A percentile compares a stretch with the other conserved stretches of the same genome.
Conservation (phyloP, 2,329 filamentous ascomycete species). For the Pezicula neosporulosa region DNA sequence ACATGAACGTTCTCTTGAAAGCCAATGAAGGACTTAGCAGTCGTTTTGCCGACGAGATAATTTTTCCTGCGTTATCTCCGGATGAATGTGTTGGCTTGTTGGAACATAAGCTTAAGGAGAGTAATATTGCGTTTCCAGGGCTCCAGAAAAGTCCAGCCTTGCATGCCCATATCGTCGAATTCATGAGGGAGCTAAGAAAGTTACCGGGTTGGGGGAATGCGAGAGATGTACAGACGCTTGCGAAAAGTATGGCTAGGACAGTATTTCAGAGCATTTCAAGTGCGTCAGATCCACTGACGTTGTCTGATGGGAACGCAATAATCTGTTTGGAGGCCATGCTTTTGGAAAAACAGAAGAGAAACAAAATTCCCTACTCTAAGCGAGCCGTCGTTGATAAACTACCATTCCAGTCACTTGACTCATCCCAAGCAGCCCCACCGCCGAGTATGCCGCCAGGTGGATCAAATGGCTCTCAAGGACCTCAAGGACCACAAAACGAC, state of each 20-base stretch:
- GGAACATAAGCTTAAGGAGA: slow-evolving; percentile 26
- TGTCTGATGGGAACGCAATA: slow-evolving; percentile 14
- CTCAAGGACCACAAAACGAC: too few species aligned
- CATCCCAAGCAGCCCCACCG: not conserved
- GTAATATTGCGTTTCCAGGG: slow-evolving; percentile 19
- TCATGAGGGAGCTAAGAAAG: slow-evolving; percentile 32
- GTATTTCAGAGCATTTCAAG: slow-evolving; percentile 16
- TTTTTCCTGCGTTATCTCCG: slow-evolving; percentile 35
- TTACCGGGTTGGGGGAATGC: slow-evolving; percentile 48
- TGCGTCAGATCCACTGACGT: slow-evolving; percentile 11
- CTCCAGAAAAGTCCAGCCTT: slow-evolving; percentile 22
- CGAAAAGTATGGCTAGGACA: slow-evolving; percentile 38
- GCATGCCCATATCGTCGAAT: slow-evolving; percentile 13
- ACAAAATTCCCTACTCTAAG: not conserved
- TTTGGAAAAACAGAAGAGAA: slow-evolving; percentile 12
- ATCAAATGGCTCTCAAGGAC: too few species aligned
- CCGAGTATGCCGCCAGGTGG: too few species aligned
- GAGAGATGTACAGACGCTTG: slow-evolving; percentile 46
- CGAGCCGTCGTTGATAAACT: not conserved
- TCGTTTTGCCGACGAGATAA: slow-evolving; percentile 49
- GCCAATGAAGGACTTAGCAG: slow-evolving; percentile 50
- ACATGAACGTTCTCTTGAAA: slow-evolving; percentile 49
- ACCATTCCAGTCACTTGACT: slow-evolving; percentile 4
- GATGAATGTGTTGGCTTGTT: slow-evolving; percentile 36
- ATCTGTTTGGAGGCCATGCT: slow-evolving; percentile 22